Evolutionary conservation across 306 rosid genomes (phyloP).

Genomic region (Prunus mume): DNA sequence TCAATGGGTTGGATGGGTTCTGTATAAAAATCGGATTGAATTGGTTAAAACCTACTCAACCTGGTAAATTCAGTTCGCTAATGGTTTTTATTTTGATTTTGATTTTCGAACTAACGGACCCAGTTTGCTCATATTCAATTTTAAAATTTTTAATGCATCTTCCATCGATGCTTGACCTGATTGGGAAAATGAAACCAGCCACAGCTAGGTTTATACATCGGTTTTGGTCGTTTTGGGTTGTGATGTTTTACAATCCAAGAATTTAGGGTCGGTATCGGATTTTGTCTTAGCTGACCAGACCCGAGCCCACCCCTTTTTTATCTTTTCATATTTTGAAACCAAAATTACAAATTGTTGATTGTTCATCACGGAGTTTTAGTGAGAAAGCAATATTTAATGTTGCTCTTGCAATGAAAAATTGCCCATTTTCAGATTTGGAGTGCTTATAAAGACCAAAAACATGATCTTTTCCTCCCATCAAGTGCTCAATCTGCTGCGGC

Average conservation of each 20-base stretch:
- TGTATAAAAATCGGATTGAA: neutral
- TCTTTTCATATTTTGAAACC: neutral
- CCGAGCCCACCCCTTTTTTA: neutral
- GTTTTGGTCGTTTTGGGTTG: neutral
- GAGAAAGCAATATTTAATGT: neutral
- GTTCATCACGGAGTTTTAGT: neutral
- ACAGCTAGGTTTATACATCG: too few species aligned
- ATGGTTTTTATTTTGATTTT: too few species aligned
- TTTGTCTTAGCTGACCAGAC: neutral
- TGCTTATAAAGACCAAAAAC: conserved; percentile 98
- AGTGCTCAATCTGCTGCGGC: conserved; percentile 99
- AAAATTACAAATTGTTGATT: neutral
- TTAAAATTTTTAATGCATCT: neutral
- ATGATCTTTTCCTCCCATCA: conserved; percentile 97
- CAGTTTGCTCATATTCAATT: too few species aligned
- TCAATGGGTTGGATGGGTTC: neutral
- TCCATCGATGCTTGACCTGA: neutral
- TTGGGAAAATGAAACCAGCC: neutral
- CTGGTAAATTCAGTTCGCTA: too few species aligned
- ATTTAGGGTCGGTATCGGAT: neutral
- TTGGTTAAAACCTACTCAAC: neutral
- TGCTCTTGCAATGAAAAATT: neutral
- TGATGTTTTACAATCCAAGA: neutral
- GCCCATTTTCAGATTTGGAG: conserved; percentile 78
- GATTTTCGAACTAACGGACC: too few species aligned